Evolutionary conservation across 768 basidiomycete species (phyloP).

Genomic region (Leccinum pellstonianum): DNA sequence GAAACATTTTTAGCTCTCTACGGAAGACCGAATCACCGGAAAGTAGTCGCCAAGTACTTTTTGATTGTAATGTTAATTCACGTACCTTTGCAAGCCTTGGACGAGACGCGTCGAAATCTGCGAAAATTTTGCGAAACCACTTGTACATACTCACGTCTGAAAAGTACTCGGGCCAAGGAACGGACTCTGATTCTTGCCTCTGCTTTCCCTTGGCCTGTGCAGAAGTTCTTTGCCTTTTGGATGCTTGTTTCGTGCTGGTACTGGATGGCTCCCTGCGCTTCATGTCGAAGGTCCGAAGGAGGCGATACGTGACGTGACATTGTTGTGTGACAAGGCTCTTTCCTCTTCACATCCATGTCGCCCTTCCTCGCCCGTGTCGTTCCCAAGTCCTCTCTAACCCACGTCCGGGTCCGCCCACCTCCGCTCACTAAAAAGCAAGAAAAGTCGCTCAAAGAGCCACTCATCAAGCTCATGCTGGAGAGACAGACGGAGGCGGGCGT

Average conservation of each 20-base stretch:
- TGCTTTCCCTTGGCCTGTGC: conserved; percentile 20
- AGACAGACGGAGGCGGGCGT: conserved; percentile 38
- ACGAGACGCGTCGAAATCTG: no score
- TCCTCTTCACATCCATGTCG: conserved; percentile 7
- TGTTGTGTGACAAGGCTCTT: background rate
- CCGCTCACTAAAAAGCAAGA: conserved; percentile 34
- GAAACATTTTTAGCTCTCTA: no score
- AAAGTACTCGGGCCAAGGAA: conserved; percentile 65
- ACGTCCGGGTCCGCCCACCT: conserved; percentile 24
- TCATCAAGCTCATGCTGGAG: conserved; percentile 43
- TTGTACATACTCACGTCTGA: conserved; percentile 38
- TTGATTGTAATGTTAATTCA: no score
- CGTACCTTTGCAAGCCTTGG: no score
- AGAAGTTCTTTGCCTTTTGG: conserved; percentile 20
- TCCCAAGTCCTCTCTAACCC: conserved; percentile 33
- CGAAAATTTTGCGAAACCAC: no score
- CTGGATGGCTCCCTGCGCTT: conserved; percentile 14
- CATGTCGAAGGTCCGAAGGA: conserved; percentile 5
- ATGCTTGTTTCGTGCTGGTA: background rate
- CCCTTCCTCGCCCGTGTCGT: conserved; percentile 37
- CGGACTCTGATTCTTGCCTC: conserved; percentile 6
- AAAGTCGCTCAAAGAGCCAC: conserved; percentile 30
- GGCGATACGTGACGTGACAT: conserved; percentile 25
- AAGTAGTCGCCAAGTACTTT: no score
- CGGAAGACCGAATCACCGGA: no score